Evolutionary conservation across 2,329 filamentous ascomycete genomes (phyloP), one percentile per base, ranked within the genome.

Genomic region (Seiridium cupressi): DNA sequence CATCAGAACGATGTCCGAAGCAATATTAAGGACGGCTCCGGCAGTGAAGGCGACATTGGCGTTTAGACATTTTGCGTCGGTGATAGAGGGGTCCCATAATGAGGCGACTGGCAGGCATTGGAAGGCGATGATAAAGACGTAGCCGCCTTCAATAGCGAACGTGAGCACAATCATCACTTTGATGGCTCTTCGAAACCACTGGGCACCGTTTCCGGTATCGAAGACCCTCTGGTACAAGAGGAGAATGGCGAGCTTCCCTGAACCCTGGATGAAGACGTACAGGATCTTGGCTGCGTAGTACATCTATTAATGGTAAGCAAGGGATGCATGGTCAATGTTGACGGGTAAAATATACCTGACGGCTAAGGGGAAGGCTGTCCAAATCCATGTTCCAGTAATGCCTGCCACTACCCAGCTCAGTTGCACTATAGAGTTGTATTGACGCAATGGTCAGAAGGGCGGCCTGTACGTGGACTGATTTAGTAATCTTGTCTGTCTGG

Each of bases 41-140:
- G 55, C 55, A 5, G 44, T 11, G 31, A 46, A 57, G 4, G 55
- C 55, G 5, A 44, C 44, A n/a, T n/a, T 34, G 26, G 44, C 40
- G 3, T 48, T 48, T 26, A 57, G 31, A 26, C 55, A 57, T 5
- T 32, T 46, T 6, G 34, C 32, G 11, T 44, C 44, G 13, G 26
- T 40, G 35, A 57, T 57, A 6, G 55, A 57, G 4, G 55, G 55
- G 32, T 57, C 55, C 55, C 55, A 57, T 11, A 57, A 46, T 4
- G 55, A 31, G n/a, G 55, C 55, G 8, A 57, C 55, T 10, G 55
- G 55, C 4, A 46, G 44, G 18, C 55, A 57, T 34, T 57, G 55
- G 32, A 57, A 57, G 44, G 55, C 40, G 40, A 57, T 57, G 40
- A 57, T 46, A 38, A 57, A 47, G n/a, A 57, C 26, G 34, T 57